A percentile compares a stretch with the other conserved stretches of the same genome.
These are phyloP conservation scores for Petrea volubilis DNA, from an alignment of 257 asterid genomes.

Conservation along the genomic window DNA sequence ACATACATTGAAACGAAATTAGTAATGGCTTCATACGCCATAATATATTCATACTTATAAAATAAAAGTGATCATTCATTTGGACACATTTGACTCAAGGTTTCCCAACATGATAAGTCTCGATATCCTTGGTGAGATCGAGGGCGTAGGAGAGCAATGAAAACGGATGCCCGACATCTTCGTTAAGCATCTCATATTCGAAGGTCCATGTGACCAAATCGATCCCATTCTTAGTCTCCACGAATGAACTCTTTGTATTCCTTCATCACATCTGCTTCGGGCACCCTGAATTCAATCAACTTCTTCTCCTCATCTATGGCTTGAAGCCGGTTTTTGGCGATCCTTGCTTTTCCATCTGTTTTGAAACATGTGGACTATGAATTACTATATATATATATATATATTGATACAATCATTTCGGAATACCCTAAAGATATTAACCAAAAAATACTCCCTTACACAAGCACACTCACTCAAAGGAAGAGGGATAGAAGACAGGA, in stretches of 20 bases:
- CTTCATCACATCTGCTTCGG: slow-evolving; percentile 38
- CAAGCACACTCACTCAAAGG: too few relatives aligned
- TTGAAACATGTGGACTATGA: too few relatives aligned
- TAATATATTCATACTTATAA: too few relatives aligned
- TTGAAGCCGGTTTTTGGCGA: slow-evolving; percentile 15
- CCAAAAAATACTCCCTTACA: too few relatives aligned
- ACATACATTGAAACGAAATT: too few relatives aligned
- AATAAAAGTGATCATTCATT: too few relatives aligned
- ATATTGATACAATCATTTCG: too few relatives aligned
- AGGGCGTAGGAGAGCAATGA: slow-evolving; percentile 25
- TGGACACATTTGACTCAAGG: too few relatives aligned
- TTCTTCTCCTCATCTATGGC: slow-evolving; percentile 30
- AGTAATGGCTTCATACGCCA: too few relatives aligned
- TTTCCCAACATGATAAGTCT: slow-evolving; percentile 21
- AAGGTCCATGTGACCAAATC: slow-evolving; percentile 40
- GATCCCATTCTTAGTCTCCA: slow-evolving; percentile 23
- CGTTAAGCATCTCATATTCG: slow-evolving; percentile 34
- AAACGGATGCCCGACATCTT: slow-evolving; percentile 32
- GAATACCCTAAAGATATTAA: too few relatives aligned
- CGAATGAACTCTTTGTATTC: slow-evolving; percentile 22
- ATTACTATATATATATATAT: too few relatives aligned
- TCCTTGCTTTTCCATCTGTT: slow-evolving; percentile 22
- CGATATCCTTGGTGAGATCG: slow-evolving; percentile 27
- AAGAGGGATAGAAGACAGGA: too few relatives aligned
- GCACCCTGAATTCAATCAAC: slow-evolving; percentile 18